Evolutionary conservation across 805 yeast genomes (phyloP), one percentile per base, ranked within the genome.

Genomic region (Saccharomycopsis sp.): DNA sequence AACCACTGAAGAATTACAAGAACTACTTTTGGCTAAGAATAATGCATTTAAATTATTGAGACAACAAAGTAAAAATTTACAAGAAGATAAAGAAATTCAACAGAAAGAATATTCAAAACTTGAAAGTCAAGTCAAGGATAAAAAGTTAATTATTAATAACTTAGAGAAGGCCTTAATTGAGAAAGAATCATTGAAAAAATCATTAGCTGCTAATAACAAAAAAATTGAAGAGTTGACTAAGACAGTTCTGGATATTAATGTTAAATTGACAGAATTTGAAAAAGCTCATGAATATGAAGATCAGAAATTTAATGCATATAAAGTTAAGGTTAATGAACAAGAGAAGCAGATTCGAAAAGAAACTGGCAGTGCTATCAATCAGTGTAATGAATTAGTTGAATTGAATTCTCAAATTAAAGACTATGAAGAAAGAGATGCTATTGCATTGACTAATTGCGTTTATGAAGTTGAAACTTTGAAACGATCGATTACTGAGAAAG

Each of bases 51-150:
- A 70, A 53, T 51, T 47, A 1, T 45, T 66, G 6, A 63, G 88
- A 40, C 48, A 48, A 20, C 52, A 52, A 2, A 40, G 71, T 13
- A 58, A 56, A 9, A 50, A 53, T 2, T 48, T 69, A 4, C 52
- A 51, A 2, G 75, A 72, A 19, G 65, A 66, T 5, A 71, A 71
- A 51, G 82, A 77, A 40, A 44, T 55, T 3, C 58, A 60, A 6
- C 70, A 72, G 21, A 66, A 66, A 35, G 75, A 72, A 29, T 44
- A 72, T 17, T 63, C 66, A 5, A 59, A 65, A 11, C 51, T 78
- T 19, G 82, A 80, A 47, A 68, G 64, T 27, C 59, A 60, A 28
- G 59, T 79, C 11, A 77, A 77, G 47, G 85, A 79, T 52, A 68
- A 71, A 43, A 66, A 68, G 53, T 58, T 81, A 36, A 53, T 56